Conservation (phyloP, 441 rosid genomes). For the Flueggea neowawraea region DNA sequence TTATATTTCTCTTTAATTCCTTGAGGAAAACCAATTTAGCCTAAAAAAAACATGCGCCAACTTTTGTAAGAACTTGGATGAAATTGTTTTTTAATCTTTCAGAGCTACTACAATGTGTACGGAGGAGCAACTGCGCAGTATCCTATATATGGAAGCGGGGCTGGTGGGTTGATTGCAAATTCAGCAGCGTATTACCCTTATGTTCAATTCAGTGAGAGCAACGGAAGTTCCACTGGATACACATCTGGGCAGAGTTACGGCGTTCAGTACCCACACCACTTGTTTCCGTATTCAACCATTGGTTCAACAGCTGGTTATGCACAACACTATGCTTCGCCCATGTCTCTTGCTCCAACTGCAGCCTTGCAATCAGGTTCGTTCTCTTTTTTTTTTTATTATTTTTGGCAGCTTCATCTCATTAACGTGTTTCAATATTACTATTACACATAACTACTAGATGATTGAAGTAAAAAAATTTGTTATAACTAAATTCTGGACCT, state of each 20-base stretch:
- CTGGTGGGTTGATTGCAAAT: conserved; percentile 48
- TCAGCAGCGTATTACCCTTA: conserved; percentile 71
- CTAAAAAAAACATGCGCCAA: too few relatives aligned
- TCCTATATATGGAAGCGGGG: conserved; percentile 73
- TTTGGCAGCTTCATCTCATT: too few relatives aligned
- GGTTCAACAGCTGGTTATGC: conserved; percentile 55
- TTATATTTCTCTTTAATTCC: too few relatives aligned
- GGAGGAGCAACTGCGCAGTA: conserved; percentile 81
- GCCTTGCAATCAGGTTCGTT: conserved; percentile 77
- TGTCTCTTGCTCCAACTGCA: conserved; percentile 79
- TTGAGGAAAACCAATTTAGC: too few relatives aligned
- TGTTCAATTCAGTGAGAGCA: conserved; percentile 74
- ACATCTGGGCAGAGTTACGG: conserved; percentile 55
- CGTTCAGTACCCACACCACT: conserved; percentile 68
- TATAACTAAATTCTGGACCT: too few relatives aligned
- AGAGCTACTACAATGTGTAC: conserved; percentile 82
- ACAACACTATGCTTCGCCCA: conserved; percentile 67
- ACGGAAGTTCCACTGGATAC: conserved; percentile 51
- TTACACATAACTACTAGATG: too few relatives aligned
- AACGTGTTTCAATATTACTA: too few relatives aligned
- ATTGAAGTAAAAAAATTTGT: too few relatives aligned
- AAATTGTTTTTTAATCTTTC: conserved; percentile 5
- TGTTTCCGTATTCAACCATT: conserved; percentile 65
- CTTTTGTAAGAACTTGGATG: not conserved
- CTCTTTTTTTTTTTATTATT: not conserved